A percentile compares a stretch with the other conserved stretches of the same genome.
Evolutionary conservation across 768 basidiomycete genomes (phyloP).

Genomic region (Dioszegia aurantiaca): DNA sequence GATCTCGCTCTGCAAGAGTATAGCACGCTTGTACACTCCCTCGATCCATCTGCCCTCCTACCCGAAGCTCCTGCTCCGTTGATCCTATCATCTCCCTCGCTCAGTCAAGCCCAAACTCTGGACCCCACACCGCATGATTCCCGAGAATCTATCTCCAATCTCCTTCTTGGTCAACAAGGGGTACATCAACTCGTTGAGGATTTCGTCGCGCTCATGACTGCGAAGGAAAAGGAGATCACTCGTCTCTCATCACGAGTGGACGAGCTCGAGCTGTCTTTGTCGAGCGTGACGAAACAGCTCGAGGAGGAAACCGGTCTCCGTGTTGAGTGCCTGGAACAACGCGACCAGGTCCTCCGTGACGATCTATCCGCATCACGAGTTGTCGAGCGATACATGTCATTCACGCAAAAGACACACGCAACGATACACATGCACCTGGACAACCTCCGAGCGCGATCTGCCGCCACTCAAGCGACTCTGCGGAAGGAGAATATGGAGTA

Average conservation of each 20-base stretch:
- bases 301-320: slow-evolving; percentile 27
- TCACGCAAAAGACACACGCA: slow-evolving; percentile 52
- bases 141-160: slow-evolving; percentile 37
- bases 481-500: slow-evolving; percentile 33
- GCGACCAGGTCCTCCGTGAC: slow-evolving; percentile 37
- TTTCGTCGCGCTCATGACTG: slow-evolving; percentile 31
- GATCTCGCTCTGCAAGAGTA: slow-evolving; percentile 48
- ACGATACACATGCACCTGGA: slow-evolving; percentile 48
- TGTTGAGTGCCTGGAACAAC: slow-evolving; percentile 27
- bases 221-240: slow-evolving; percentile 36
- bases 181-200: slow-evolving; percentile 45
- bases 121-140: slow-evolving; percentile 6
- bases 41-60: slow-evolving; percentile 37
- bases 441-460: slow-evolving; percentile 41
- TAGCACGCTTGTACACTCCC: slow-evolving; percentile 32
- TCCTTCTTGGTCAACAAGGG: slow-evolving; percentile 43
- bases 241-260: slow-evolving; percentile 28
- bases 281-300: slow-evolving; percentile 28
- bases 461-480: slow-evolving; percentile 43
- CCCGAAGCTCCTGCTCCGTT: slow-evolving; percentile 1
- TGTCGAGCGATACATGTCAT: slow-evolving; percentile 54
- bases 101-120: slow-evolving; percentile 4
- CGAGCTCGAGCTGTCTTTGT: slow-evolving; percentile 30
- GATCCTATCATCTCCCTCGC: slow-evolving; percentile 16
- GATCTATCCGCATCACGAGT: slow-evolving; percentile 49